phyloP scores from a whole-genome alignment of 192 early-diverging fungal genomes.

The Gonapodya sp. region DNA sequence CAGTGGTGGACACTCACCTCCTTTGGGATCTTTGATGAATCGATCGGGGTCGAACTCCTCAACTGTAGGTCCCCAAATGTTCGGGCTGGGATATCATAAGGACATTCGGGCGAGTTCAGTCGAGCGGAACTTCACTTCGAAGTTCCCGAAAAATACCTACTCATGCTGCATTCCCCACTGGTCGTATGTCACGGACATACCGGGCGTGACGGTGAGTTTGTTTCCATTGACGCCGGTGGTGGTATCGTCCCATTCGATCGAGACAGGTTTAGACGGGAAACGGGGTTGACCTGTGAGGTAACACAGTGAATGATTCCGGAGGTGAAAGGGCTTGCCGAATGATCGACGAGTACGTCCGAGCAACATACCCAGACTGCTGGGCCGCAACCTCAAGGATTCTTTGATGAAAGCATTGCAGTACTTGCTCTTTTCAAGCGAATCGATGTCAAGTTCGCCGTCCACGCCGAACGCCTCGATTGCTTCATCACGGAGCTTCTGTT shows the following conservation, averaged over 20 bases:
- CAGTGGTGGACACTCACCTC: not conserved
- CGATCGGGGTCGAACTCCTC: not conserved
- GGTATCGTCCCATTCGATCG: not conserved
- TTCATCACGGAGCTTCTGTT: not conserved
- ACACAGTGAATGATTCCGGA: too few relatives aligned
- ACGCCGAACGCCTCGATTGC: not conserved
- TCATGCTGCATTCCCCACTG: not conserved
- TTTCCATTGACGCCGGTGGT: not conserved
- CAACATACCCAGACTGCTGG: not conserved
- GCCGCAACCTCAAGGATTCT: not conserved
- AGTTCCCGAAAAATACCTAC: too few relatives aligned
- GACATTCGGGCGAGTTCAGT: too few relatives aligned
- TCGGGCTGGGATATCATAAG: not conserved
- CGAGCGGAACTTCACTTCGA: too few relatives aligned
- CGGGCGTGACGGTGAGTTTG: not conserved
- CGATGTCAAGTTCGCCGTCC: not conserved
- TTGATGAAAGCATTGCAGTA: not conserved
- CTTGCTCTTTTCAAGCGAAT: not conserved
- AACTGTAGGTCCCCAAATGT: not conserved
- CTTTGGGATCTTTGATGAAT: not conserved
- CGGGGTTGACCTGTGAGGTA: not conserved
- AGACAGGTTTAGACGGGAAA: not conserved
- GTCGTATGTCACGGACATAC: not conserved
- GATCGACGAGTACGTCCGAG: too few relatives aligned
- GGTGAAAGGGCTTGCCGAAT: too few relatives aligned